Conservation (phyloP, 2,329 filamentous ascomycete genomes). For the Dendryphion nanum region DNA sequence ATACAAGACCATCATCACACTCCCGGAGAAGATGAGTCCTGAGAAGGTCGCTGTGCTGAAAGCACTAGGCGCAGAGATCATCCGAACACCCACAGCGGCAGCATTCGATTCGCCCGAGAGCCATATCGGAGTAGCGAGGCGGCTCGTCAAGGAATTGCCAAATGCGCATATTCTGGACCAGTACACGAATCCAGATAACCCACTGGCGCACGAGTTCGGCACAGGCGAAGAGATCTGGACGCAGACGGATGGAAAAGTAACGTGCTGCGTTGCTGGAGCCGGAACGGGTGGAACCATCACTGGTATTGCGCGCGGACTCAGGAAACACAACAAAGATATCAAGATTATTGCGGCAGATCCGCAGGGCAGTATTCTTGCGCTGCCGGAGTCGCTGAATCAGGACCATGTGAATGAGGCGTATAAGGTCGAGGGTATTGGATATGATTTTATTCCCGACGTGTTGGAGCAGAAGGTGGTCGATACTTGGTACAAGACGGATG, state of each 20-base stretch:
- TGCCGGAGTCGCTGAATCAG: slow-evolving; percentile 77
- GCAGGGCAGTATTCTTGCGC: slow-evolving; percentile 82
- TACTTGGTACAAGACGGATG: slow-evolving; percentile 98
- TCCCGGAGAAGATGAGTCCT: slow-evolving; percentile 98
- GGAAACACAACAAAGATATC: slow-evolving; percentile 80
- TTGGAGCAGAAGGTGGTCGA: slow-evolving; percentile 77
- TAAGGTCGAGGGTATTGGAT: slow-evolving; percentile 98
- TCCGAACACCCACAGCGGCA: slow-evolving; percentile 92
- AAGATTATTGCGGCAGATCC: slow-evolving; percentile 93
- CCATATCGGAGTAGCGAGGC: slow-evolving; percentile 90
- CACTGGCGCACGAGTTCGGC: slow-evolving; percentile 86
- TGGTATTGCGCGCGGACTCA: slow-evolving; percentile 78
- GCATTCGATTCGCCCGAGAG: slow-evolving; percentile 93
- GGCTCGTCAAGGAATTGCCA: slow-evolving; percentile 90
- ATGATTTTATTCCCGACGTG: slow-evolving; percentile 96
- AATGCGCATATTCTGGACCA: slow-evolving; percentile 97
- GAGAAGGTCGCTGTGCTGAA: slow-evolving; percentile 96
- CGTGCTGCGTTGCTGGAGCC: slow-evolving; percentile 82
- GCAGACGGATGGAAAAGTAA: slow-evolving; percentile 81
- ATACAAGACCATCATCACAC: slow-evolving; percentile 97
- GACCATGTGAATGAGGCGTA: slow-evolving; percentile 80
- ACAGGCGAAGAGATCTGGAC: slow-evolving; percentile 96
- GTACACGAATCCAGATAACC: slow-evolving; percentile 90
- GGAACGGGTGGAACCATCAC: slow-evolving; percentile 96
- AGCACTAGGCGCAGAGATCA: slow-evolving; percentile 93